Conservation (phyloP, 2,329 filamentous ascomycete species). For the Biscogniauxia marginata region DNA sequence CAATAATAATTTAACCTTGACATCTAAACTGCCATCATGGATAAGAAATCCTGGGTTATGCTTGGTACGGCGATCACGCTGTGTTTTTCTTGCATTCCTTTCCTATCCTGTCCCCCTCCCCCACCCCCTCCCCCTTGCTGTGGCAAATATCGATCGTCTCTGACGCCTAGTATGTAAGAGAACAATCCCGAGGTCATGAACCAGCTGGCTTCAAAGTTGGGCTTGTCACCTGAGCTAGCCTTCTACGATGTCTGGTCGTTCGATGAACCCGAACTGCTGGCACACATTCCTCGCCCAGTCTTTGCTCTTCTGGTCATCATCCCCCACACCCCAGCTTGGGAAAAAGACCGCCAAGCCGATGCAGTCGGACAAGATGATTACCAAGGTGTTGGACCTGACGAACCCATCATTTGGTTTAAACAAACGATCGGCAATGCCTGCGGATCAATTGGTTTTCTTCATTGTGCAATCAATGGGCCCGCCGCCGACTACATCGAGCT, state of each 20-base stretch:
- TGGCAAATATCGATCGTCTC: not conserved
- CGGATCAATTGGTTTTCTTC: slow-evolving; percentile 74
- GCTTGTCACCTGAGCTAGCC: slow-evolving; percentile 63
- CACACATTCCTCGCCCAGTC: slow-evolving; percentile 73
- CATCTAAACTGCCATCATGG: too few relatives aligned
- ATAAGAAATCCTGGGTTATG: not conserved
- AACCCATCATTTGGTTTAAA: slow-evolving; percentile 78
- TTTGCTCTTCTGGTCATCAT: slow-evolving; percentile 79
- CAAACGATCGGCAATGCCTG: slow-evolving; percentile 84
- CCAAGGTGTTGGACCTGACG: slow-evolving; percentile 43
- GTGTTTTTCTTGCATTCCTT: too few relatives aligned
- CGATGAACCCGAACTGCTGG: slow-evolving; percentile 72
- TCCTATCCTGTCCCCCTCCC: not conserved
- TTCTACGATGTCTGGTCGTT: slow-evolving; percentile 85
- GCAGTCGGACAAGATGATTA: slow-evolving; percentile 19
- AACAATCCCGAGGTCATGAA: slow-evolving; percentile 76
- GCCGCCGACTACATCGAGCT: slow-evolving; percentile 48
- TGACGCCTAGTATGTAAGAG: not conserved
- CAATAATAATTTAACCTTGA: not conserved
- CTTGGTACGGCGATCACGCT: not conserved
- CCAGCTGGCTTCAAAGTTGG: slow-evolving; percentile 67
- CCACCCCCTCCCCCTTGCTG: too few relatives aligned
- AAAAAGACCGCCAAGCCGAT: slow-evolving; percentile 38
- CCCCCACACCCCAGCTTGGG: slow-evolving; percentile 53
- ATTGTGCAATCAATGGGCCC: slow-evolving; percentile 69